Evolutionary conservation across 768 basidiomycete genomes (phyloP), one percentile per base, ranked within the genome.

Genomic region (Tricholoma sp.): DNA sequence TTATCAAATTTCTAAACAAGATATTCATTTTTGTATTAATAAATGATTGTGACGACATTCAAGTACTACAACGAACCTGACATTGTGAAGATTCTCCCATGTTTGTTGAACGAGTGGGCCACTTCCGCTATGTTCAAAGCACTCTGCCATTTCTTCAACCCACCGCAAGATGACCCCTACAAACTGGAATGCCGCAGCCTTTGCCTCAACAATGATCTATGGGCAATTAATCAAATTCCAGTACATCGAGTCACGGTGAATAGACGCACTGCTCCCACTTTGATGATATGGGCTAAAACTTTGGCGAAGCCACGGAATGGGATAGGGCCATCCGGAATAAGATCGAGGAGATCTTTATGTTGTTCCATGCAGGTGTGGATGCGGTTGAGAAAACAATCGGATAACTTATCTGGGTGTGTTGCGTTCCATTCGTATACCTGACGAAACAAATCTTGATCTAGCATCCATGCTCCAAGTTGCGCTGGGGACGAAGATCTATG

Each of bases 281-380:
- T 60, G n/a, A 64, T 39, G 14, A 64, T 49, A 34, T 60, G 59
- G 6, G 55, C 57, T 11, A 64, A 19, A 6, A 55, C 59, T 16
- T 19, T 39, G 1, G 60, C 57, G 10, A 64, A 29, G 2, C 63
- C 50, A 8, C 55, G 59, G 16, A 57, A 61, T 10, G 61, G 61
- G 55, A 64, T 60, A n/a, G 61, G 59, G 1, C 43, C 24, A 18
- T 61, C 60, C 8, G 63, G 63, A n/a, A 64, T 54, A 9, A 60
- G 10, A 7, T 39, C 49, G 16, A 61, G 34, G 2, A 63, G 45
- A n/a, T 52, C 46, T 19, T 52, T n/a, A 22, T 50, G 21, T 22
- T 46, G 22, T 18, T 59, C 59, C 2, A 63, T 34, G 12, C 31
- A 52, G 27, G 12, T 22, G 4, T 22, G 18, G 3, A 61, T 43